Evolutionary conservation across 176 grass and related monocot genomes (phyloP).

Genomic region (Saccharum spontaneum): DNA sequence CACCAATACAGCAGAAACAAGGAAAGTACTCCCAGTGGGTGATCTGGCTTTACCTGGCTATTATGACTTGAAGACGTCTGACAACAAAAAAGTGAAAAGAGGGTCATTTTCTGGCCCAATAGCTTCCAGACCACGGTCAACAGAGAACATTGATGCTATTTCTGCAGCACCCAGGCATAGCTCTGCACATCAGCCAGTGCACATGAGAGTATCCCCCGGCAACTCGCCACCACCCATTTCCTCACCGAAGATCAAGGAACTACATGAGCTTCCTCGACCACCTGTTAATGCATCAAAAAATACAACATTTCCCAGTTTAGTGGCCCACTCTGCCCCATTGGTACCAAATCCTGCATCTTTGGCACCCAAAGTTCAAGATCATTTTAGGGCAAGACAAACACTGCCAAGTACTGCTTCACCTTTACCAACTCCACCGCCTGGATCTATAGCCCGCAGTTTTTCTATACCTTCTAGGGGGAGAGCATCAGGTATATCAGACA

Average conservation of each 20-base stretch:
- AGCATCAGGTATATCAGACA: conserved; percentile 47
- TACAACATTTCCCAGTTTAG: conserved; percentile 51
- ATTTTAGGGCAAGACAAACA: conserved; percentile 47
- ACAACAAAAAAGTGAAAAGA: conserved; percentile 68
- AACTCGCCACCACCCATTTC: conserved; percentile 55
- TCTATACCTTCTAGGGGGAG: conserved; percentile 90
- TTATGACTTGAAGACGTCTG: conserved; percentile 42
- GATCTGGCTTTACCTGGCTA: conserved; percentile 47
- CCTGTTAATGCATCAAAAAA: conserved; percentile 52
- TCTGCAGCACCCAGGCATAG: conserved; percentile 39
- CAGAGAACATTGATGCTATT: conserved; percentile 52
- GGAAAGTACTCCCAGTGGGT: conserved; percentile 30
- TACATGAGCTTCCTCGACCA: conserved; percentile 91
- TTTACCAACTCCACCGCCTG: conserved; percentile 75
- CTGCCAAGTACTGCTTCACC: conserved; percentile 74
- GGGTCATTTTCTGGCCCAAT: conserved; percentile 77
- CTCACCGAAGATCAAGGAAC: conserved; percentile 85
- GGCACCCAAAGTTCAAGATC: conserved; percentile 48
- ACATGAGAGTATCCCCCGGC: conserved; percentile 46
- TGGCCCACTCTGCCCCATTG: conserved; percentile 81
- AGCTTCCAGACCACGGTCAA: conserved; percentile 45
- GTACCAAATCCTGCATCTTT: conserved; percentile 77
- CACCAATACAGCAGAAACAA: conserved; percentile 50
- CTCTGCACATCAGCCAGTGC: conserved; percentile 43
- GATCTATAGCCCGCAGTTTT: conserved; percentile 81